Percentiles rank a stretch among this genome's conserved stretches.
Conservation (phyloP, 2,329 filamentous ascomycete species). For the Akanthomyces uredinophilus region DNA sequence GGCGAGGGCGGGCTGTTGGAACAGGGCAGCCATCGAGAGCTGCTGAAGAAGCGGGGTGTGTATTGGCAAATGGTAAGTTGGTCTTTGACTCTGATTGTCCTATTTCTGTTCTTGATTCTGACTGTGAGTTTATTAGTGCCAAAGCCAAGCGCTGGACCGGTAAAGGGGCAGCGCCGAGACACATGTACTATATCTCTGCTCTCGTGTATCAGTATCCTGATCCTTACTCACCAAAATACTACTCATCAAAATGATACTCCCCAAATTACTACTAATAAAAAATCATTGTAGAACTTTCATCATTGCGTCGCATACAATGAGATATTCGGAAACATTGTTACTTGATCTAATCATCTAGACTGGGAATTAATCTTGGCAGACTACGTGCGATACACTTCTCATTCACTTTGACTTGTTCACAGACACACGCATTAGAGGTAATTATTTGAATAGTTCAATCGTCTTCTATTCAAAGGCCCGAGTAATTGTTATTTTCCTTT, state of each 20-base stretch:
- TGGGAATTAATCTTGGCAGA: too few species aligned
- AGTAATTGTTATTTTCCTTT: constrained; percentile 23
- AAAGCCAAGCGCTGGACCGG: constrained; percentile 53
- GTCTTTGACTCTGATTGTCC: not conserved
- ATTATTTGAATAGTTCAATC: constrained; percentile 45
- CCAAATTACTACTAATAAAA: too few species aligned
- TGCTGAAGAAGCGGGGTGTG: constrained; percentile 46
- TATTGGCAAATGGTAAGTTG: constrained; percentile 54
- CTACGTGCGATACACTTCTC: too few species aligned
- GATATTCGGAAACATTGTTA: too few species aligned
- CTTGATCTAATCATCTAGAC: too few species aligned
- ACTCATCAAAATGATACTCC: too few species aligned
- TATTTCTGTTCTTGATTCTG: constrained; percentile 18
- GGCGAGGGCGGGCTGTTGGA: constrained; percentile 56
- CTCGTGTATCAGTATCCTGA: not conserved
- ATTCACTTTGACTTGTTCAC: not conserved
- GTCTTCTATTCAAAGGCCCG: constrained; percentile 39
- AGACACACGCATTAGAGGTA: constrained; percentile 27
- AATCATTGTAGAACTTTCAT: too few species aligned
- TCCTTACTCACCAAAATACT: too few species aligned
- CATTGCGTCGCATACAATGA: too few species aligned
- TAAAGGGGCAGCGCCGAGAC: constrained; percentile 22
- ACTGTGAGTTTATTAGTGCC: constrained; percentile 41
- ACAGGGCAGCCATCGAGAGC: constrained; percentile 46
- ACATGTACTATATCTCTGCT: not conserved